Evolutionary conservation across 2,329 filamentous ascomycete species (phyloP).

Genomic region (Acrodontium crateriforme): DNA sequence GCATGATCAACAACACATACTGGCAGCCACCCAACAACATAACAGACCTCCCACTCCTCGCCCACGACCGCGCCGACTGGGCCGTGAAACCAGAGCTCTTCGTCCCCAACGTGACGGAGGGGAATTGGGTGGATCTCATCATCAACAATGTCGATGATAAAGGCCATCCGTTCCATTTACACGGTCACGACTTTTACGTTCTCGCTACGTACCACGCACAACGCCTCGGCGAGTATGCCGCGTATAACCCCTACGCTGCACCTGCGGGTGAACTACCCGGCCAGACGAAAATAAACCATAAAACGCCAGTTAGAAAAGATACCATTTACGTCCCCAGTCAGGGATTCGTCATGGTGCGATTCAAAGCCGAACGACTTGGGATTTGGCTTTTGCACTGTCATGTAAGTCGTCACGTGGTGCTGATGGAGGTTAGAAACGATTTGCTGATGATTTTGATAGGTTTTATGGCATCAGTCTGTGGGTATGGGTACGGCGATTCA

Average conservation of each 20-base stretch:
- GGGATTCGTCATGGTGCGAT: constrained; percentile 25
- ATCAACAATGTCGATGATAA: constrained; percentile 39
- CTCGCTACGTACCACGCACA: constrained; percentile 12
- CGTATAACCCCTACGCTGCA: constrained; percentile 12
- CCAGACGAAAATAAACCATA: no score
- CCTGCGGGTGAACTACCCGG: constrained; percentile 12
- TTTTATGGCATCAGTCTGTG: no score
- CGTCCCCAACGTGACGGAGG: constrained; percentile 22
- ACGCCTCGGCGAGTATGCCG: constrained; percentile 14
- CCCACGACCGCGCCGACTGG: constrained; percentile 25
- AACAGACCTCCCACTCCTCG: no score
- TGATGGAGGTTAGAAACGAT: no score
- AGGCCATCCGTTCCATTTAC: constrained; percentile 36
- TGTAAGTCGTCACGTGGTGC: no score
- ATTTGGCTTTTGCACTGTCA: constrained; percentile 29
- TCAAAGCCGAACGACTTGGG: constrained; percentile 24
- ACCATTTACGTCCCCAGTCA: constrained; percentile 22
- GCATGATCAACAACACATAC: constrained; percentile 36
- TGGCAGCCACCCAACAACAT: constrained; percentile 23
- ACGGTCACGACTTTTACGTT: constrained; percentile 19
- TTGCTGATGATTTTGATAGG: no score
- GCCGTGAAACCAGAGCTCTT: constrained; percentile 32
- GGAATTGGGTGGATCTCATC: constrained; percentile 35
- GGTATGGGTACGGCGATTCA: no score
- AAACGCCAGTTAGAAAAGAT: constrained; percentile 21